A percentile compares a stretch with the other conserved stretches of the same genome.
These are phyloP conservation scores for Dimocarpus longan DNA, from an alignment of 345 rosid genomes.

Conservation along the genomic window DNA sequence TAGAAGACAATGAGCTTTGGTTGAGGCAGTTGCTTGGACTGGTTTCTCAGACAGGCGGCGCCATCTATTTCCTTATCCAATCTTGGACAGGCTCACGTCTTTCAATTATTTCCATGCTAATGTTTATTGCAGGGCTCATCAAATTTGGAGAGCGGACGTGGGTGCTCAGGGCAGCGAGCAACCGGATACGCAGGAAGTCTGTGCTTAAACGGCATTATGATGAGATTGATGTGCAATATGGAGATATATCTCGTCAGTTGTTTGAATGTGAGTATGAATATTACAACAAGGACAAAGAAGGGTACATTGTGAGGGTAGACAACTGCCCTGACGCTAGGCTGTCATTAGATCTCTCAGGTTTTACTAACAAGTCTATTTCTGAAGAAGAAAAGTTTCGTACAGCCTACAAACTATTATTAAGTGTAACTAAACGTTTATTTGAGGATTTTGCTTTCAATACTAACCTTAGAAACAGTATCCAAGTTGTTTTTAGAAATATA, in stretches of 20 bases:
- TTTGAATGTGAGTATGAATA: not conserved
- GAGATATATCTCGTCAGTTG: too few species aligned
- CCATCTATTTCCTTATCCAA: not conserved
- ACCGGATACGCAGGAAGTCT: slow-evolving; percentile 9
- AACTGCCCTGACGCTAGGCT: too few species aligned
- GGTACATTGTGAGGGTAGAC: slow-evolving; percentile 5
- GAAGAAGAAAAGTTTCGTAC: slow-evolving; percentile 13
- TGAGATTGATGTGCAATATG: too few species aligned
- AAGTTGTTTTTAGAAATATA: not conserved
- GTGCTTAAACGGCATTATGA: too few species aligned
- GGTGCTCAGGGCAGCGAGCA: slow-evolving; percentile 17
- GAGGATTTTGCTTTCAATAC: not conserved
- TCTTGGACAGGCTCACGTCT: not conserved
- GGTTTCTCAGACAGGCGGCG: not conserved
- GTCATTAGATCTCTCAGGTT: not conserved
- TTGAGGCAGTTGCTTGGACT: slow-evolving; percentile 23
- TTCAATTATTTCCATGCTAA: not conserved
- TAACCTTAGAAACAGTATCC: not conserved
- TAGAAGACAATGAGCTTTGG: slow-evolving; percentile 19
- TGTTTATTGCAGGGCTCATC: slow-evolving; percentile 10
- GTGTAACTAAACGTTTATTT: slow-evolving; percentile 19
- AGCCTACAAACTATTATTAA: slow-evolving; percentile 25
- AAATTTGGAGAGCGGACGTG: slow-evolving; percentile 22
- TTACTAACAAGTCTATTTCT: not conserved
- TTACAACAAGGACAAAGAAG: not conserved